Percentiles rank a stretch among this genome's conserved stretches.
phyloP scores from a whole-genome alignment of 1,284 basidiomycete genomes.

The Ustilago cynodontis region DNA sequence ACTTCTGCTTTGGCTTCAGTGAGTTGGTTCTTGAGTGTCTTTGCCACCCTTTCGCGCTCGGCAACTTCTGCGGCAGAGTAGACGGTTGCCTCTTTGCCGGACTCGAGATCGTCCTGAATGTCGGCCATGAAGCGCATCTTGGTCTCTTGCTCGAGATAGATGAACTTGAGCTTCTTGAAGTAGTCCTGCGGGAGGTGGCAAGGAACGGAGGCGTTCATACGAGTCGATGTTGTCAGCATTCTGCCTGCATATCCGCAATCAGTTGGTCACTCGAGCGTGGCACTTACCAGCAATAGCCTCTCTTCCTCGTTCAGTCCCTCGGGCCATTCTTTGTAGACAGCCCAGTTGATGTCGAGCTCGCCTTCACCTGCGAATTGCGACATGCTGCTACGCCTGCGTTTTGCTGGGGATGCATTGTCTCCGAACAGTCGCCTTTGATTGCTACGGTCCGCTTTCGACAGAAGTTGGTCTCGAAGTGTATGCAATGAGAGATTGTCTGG shows the following conservation, averaged over 20 bases:
- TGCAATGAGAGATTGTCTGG: slow-evolving; percentile 51
- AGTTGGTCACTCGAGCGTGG: neutral
- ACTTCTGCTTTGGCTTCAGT: slow-evolving; percentile 60
- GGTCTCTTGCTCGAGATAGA: slow-evolving; percentile 66
- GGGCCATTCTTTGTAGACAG: slow-evolving; percentile 60
- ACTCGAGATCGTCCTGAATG: slow-evolving; percentile 62
- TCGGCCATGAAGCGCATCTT: slow-evolving; percentile 65
- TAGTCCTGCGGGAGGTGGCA: slow-evolving; percentile 36
- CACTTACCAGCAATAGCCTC: slow-evolving; percentile 36
- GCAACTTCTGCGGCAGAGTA: slow-evolving; percentile 60
- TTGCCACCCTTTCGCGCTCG: slow-evolving; percentile 54
- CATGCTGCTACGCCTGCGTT: slow-evolving; percentile 52
- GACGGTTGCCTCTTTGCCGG: slow-evolving; percentile 62
- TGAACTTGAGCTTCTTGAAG: slow-evolving; percentile 67
- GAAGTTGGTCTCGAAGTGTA: slow-evolving; percentile 48
- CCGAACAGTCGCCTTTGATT: slow-evolving; percentile 40
- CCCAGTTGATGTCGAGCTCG: slow-evolving; percentile 62
- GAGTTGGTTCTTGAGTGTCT: slow-evolving; percentile 61
- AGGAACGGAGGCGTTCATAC: neutral
- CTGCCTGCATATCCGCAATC: too few species aligned
- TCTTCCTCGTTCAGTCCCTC: slow-evolving; percentile 60
- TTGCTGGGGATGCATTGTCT: slow-evolving; percentile 42
- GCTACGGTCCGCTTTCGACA: slow-evolving; percentile 48
- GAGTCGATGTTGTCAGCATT: neutral
- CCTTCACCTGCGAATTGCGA: slow-evolving; percentile 45